These are phyloP conservation scores for Rhodotorula babjevae DNA, from an alignment of 768 basidiomycete genomes.

Conservation along the genomic window DNA sequence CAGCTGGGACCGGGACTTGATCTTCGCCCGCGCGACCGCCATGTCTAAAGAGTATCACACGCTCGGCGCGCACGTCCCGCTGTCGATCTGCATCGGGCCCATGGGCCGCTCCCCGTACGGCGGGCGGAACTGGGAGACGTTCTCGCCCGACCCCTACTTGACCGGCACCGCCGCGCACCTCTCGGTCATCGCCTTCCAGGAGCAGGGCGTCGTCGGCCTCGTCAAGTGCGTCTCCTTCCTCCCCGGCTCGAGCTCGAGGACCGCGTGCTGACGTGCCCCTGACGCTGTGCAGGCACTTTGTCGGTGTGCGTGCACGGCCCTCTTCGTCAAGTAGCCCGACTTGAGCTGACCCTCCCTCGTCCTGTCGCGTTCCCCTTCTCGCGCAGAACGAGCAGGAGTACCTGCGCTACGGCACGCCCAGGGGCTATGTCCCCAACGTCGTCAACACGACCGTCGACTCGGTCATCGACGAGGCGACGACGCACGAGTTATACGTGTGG, in stretches of 20 bases:
- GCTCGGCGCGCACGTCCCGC: constrained; percentile 69
- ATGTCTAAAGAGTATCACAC: constrained; percentile 78
- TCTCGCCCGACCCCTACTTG: constrained; percentile 28
- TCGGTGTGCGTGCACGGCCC: constrained; percentile 42
- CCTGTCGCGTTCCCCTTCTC: too few species aligned
- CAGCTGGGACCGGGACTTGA: constrained; percentile 70
- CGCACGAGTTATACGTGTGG: constrained; percentile 42
- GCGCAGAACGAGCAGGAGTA: constrained; percentile 50
- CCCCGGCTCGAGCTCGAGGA: too few species aligned
- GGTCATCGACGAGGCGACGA: constrained; percentile 48
- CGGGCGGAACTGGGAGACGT: constrained; percentile 34
- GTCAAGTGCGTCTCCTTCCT: constrained; percentile 51
- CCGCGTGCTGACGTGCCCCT: background rate
- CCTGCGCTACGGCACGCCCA: constrained; percentile 27
- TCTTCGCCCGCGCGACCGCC: constrained; percentile 67
- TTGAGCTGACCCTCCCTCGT: too few species aligned
- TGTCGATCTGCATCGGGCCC: constrained; percentile 14
- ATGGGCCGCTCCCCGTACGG: constrained; percentile 1
- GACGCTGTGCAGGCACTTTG: constrained; percentile 52
- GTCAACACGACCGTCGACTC: constrained; percentile 50
- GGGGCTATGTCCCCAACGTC: constrained; percentile 25
- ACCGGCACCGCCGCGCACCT: constrained; percentile 1
- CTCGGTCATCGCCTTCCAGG: constrained; percentile 38
- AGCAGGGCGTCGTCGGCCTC: constrained; percentile 35
- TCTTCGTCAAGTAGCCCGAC: too few species aligned